Evolutionary conservation across 768 basidiomycete genomes (phyloP), one percentile per base, ranked within the genome.

Genomic region (Serpula lacrymans): DNA sequence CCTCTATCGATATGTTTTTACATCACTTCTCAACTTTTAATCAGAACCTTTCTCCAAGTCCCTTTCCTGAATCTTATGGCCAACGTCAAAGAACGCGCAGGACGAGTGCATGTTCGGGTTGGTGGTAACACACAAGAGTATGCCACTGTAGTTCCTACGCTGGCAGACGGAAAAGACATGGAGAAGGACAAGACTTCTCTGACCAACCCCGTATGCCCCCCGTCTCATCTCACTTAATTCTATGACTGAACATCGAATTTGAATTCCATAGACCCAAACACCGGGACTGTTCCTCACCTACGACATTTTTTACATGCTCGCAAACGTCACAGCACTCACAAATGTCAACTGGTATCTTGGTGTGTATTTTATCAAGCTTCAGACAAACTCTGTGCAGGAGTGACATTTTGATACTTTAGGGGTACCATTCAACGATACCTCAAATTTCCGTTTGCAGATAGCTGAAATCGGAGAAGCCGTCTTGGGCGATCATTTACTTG

Each of bases 121-220:
- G 76, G 76, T 17, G 76, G 76, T 22, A 78, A 78, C 56, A 68
- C 67, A 9, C 76, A 78, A 49, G 76, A 78, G 42, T 63, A 49
- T 12, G 58, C 55, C 24, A 52, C 55, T n/a, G 48, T 65, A 13
- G 62, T 56, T 13, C 41, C 45, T 6, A 48, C 46, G 13, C 49
- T 64, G 10, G 42, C 47, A 6, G 48, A 58, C 31, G 57, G 62
- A 18, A 43, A 41, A 9, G 53, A 54, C 28, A 43, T 67, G 8
- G 32, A 57, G 22, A 69, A 70, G 51, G 55, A 62, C 39, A 53
- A 53, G 14, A 43, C 34, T 10, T 43, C 33, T 25, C 34, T 40
- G 4, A 36, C 22, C 23, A 43, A 49, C 39, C 54, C 48, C 9
- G 48, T 49, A 11, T n/a, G 48, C 47, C n/a, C n/a, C 9, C 26